These are phyloP conservation scores for Cucurbita ficifolia DNA, from an alignment of 306 rosid species.

Conservation along the genomic window DNA sequence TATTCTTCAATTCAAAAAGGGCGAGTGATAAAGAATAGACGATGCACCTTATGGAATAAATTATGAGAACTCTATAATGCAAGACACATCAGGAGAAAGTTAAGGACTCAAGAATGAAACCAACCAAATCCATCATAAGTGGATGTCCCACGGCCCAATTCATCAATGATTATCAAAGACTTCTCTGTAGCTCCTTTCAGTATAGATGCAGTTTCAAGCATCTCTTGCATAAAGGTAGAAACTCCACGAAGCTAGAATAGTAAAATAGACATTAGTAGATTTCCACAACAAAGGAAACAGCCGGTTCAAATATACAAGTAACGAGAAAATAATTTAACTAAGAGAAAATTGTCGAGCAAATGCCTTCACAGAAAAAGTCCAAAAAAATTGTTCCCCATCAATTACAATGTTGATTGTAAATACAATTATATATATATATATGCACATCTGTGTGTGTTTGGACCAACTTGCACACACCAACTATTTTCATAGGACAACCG, in stretches of 20 bases:
- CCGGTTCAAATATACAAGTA: neutral
- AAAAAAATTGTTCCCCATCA: neutral
- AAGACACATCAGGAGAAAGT: constrained; percentile 9
- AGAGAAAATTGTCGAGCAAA: neutral
- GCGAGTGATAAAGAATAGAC: neutral
- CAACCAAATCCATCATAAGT: constrained; percentile 96
- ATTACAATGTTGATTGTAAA: neutral
- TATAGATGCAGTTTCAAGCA: constrained; percentile 97
- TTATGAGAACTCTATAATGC: neutral
- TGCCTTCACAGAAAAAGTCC: neutral
- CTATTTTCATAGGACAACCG: neutral
- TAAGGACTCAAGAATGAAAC: constrained; percentile 22
- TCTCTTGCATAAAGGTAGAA: constrained; percentile 98
- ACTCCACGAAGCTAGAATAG: constrained; percentile 81
- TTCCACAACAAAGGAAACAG: neutral
- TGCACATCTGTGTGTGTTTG: neutral
- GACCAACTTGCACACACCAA: neutral
- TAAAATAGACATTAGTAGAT: neutral
- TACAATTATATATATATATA: neutral
- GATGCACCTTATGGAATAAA: neutral
- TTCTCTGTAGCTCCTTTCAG: constrained; percentile 83
- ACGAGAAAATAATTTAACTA: no score
- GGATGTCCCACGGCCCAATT: constrained; percentile 97
- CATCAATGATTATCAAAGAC: constrained; percentile 90
- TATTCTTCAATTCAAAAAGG: neutral